Conservation (phyloP, 2,329 filamentous ascomycete genomes). For the Xylaria sp. region DNA sequence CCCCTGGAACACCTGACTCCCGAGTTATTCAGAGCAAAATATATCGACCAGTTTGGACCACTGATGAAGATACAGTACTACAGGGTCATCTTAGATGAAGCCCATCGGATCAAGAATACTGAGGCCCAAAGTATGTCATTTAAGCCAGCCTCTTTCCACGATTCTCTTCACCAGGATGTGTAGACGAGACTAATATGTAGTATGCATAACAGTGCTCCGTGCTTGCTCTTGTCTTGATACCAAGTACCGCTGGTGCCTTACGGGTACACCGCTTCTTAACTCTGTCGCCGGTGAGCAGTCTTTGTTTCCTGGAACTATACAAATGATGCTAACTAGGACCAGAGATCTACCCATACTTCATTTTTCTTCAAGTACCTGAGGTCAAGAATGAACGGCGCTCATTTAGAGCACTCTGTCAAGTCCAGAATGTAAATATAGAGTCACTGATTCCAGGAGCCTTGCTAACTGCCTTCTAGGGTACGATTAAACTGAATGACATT, state of each 20-base stretch:
- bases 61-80: slow-evolving; percentile 2
- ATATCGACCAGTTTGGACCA: not conserved
- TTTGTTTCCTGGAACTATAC: too few species aligned
- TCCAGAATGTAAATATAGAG: not conserved
- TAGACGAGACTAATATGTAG: not conserved
- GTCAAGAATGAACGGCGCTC: not conserved
- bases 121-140: slow-evolving; percentile 1
- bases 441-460: too few species aligned
- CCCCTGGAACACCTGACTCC: not conserved
- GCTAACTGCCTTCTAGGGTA: not conserved
- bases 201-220: not conserved
- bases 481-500: not conserved
- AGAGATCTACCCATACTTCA: slow-evolving; percentile 2
- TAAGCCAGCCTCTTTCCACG: not conserved
- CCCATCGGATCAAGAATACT: not conserved
- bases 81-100: not conserved
- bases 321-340: not conserved
- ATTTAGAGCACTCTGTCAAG: not conserved
- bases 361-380: not conserved
- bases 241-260: slow-evolving; percentile 21
- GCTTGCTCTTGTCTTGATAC: slow-evolving; percentile 5
- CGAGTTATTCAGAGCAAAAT: not conserved
- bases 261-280: slow-evolving; percentile 22
- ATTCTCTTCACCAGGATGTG: too few species aligned
- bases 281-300: not conserved